Base-by-base conservation (phyloP, 306 rosid genomes). In the Sindora glabra region DNA sequence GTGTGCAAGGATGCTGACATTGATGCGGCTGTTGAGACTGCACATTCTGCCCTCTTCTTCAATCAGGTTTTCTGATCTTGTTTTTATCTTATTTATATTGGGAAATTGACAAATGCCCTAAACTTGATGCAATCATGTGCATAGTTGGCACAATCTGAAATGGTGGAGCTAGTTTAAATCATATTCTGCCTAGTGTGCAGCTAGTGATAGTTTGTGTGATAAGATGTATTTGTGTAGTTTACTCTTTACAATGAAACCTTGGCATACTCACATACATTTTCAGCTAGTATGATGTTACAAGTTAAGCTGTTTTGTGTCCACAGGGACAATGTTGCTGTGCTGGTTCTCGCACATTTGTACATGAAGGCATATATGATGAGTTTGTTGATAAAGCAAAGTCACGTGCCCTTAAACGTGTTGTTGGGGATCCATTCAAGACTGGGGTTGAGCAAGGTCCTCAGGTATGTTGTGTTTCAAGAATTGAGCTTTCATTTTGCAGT, bases 381-480 rank as follows among this genome's bases (percentile, higher is more conserved):
- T 85, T 88, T 45, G 53, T 80, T 18, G 94, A 80, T 54, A 88
- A 88, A 77, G 80, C 96, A 56, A 88, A 57, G 54, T 78, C 59
- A 0, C 87, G 77, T 2, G 89, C 96, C 8, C 48, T 50, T 3
- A 84, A 64, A 45, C 94, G 96, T 19, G 34, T 67, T 8, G 92
- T 88, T 50, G 96, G 96, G 9, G 96, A 88, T 70, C 96, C 90
- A 7, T 88, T 82, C 64, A 79, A 64, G 34, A 59, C 27, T n/a
- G 94, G 89, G 29, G 68, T 85, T 63, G 94, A 88, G 70, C 94
- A 88, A 76, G 94, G 96, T 78, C 96, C 96, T 64, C 96, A 88
- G 94, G 92, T 86, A 71, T 64, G 56, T 49, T 45, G 33, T n/a
- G 34, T 34, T 21, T 44, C n/a, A n/a, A n/a, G n/a, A n/a, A n/a